Evolutionary conservation across 2,329 filamentous ascomycete species (phyloP).

Genomic region (Tympanopsis confertula): DNA sequence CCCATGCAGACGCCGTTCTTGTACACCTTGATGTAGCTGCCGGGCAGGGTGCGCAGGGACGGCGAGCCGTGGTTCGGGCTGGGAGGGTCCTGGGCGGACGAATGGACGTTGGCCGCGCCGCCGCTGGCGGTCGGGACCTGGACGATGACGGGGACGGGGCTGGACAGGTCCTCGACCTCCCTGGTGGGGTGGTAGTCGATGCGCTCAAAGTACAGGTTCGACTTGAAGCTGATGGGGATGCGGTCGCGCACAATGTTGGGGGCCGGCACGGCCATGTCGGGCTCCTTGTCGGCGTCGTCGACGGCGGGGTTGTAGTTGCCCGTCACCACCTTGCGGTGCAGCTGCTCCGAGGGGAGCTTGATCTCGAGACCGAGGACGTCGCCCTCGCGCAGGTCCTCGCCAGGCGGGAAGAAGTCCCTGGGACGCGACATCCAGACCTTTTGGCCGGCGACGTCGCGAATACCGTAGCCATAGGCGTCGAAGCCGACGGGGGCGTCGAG

Average conservation of each 20-base stretch:
- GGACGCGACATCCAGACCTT: conserved; percentile 88
- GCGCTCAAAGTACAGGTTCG: conserved; percentile 86
- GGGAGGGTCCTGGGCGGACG: conserved; percentile 42
- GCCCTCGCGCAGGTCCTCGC: conserved; percentile 72
- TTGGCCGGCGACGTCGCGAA: conserved; percentile 81
- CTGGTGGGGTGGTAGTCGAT: conserved; percentile 81
- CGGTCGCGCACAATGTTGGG: conserved; percentile 87
- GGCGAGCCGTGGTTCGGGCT: conserved; percentile 62
- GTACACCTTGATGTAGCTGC: conserved; percentile 78
- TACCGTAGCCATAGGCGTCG: conserved; percentile 85
- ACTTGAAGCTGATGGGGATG: conserved; percentile 87
- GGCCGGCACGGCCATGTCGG: conserved; percentile 38
- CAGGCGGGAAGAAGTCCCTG: conserved; percentile 74
- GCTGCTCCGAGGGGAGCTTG: conserved; percentile 69
- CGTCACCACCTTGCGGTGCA: conserved; percentile 80
- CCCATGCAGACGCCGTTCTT: conserved; percentile 85
- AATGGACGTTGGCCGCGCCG: conserved; percentile 16
- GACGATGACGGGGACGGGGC: conserved; percentile 43
- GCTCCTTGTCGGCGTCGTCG: conserved; percentile 51
- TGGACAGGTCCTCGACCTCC: conserved; percentile 76
- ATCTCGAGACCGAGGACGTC: conserved; percentile 94
- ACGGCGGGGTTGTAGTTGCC: conserved; percentile 80
- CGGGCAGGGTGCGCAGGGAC: conserved; percentile 74
- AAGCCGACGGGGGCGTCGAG: conserved; percentile 77
- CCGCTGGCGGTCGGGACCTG: conserved; percentile 19